Conservation (phyloP, 768 basidiomycete genomes). For the Psilocybe subaeruginosa region DNA sequence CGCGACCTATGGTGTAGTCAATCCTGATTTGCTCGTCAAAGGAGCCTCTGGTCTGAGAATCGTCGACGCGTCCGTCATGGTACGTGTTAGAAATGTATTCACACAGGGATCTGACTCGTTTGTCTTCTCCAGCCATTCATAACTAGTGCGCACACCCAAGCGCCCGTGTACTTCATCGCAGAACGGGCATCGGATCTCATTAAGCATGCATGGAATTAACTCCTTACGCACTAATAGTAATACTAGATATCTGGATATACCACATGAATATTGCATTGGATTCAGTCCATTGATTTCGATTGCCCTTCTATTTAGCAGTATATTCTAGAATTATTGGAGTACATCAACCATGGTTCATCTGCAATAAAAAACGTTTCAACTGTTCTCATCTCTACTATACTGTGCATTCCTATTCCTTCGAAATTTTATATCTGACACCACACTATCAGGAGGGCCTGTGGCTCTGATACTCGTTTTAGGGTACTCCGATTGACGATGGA, state of each 20-base stretch:
- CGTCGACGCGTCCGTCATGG: slow-evolving; percentile 4
- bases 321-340: too few species aligned
- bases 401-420: too few species aligned
- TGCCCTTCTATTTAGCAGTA: too few species aligned
- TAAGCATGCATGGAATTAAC: not conserved
- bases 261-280: too few species aligned
- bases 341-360: too few species aligned
- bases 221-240: not conserved
- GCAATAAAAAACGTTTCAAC: too few species aligned
- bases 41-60: slow-evolving; percentile 1
- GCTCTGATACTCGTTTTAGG: too few species aligned
- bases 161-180: not conserved
- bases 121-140: not conserved
- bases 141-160: not conserved
- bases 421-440: too few species aligned
- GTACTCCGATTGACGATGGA: too few species aligned
- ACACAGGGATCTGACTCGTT: not conserved
- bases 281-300: too few species aligned
- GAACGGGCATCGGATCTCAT: slow-evolving; percentile 1
- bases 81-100: not conserved
- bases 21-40: slow-evolving; percentile 2
- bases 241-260: not conserved
- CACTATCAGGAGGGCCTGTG: too few species aligned
- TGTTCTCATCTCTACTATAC: too few species aligned
- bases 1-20: not conserved